Evolutionary conservation across 1,284 basidiomycete genomes (phyloP).

Genomic region (Trametes hirsuta): DNA sequence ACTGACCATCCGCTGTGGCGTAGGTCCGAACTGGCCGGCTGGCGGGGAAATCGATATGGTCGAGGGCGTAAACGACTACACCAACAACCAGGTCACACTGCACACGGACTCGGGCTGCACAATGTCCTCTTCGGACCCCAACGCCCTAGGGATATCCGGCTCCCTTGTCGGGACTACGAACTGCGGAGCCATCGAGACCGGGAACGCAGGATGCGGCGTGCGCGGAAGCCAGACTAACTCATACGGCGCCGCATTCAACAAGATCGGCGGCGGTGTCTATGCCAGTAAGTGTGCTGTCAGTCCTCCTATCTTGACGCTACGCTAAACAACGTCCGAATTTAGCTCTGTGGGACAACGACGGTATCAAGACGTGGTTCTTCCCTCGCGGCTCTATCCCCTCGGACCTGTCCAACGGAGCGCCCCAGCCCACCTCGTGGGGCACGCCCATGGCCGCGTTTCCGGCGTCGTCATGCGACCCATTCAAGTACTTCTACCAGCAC

Average conservation of each 20-base stretch:
- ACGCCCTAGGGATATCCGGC: constrained; percentile 57
- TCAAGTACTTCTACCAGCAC: constrained; percentile 74
- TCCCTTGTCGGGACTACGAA: constrained; percentile 63
- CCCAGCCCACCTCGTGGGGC: constrained; percentile 77
- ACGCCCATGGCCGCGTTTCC: constrained; percentile 74
- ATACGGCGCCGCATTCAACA: constrained; percentile 72
- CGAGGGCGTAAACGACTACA: constrained; percentile 81
- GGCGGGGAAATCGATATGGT: constrained; percentile 87
- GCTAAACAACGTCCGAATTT: background rate
- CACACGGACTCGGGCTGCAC: constrained; percentile 78
- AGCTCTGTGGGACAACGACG: constrained; percentile 73
- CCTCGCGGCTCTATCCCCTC: constrained; percentile 66
- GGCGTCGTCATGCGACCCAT: constrained; percentile 69
- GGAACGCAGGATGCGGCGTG: constrained; percentile 73
- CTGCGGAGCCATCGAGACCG: constrained; percentile 63
- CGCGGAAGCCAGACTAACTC: constrained; percentile 52
- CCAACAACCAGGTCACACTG: constrained; percentile 79
- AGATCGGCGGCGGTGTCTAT: constrained; percentile 76
- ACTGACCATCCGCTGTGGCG: background rate
- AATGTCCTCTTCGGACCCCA: constrained; percentile 54
- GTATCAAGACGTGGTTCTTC: constrained; percentile 81
- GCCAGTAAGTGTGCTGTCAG: constrained; percentile 55
- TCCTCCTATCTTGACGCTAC: background rate
- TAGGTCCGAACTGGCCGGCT: constrained; percentile 73
- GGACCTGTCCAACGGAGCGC: constrained; percentile 71